phyloP scores from a whole-genome alignment of 1,139 yeast species.

The Pichia sp. region DNA sequence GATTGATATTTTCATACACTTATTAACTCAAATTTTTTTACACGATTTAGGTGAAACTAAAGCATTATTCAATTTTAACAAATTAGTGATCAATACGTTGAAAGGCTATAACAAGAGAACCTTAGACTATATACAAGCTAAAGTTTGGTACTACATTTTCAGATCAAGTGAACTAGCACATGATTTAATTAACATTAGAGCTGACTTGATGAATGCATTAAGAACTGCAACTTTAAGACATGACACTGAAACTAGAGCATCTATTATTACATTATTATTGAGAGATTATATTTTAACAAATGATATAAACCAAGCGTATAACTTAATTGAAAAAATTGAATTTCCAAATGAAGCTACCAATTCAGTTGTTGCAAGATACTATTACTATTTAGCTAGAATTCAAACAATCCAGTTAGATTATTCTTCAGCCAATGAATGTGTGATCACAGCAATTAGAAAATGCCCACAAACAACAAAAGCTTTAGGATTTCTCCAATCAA shows the following conservation, averaged over 20 bases:
- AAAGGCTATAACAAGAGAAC: conserved; percentile 71
- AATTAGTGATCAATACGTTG: conserved; percentile 48
- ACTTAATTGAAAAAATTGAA: conserved; percentile 80
- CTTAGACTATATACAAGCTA: conserved; percentile 80
- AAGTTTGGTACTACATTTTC: conserved; percentile 86
- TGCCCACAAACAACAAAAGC: conserved; percentile 92
- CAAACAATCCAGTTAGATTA: conserved; percentile 91
- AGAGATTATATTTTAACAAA: conserved; percentile 74
- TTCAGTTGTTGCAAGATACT: conserved; percentile 86
- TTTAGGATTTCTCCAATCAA: conserved; percentile 81
- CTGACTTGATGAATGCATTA: conserved; percentile 63
- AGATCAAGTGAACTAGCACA: conserved; percentile 67
- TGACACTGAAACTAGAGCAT: conserved; percentile 86
- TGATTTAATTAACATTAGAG: conserved; percentile 57
- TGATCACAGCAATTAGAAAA: conserved; percentile 88
- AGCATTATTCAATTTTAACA: conserved; percentile 48
- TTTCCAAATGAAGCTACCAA: conserved; percentile 85
- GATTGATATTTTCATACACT: conserved; percentile 71
- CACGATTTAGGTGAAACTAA: conserved; percentile 53
- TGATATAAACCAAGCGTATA: conserved; percentile 82
- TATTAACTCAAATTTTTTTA: conserved; percentile 69
- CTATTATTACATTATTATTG: conserved; percentile 73
- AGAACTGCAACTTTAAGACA: conserved; percentile 90
- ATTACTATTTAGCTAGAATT: conserved; percentile 82
- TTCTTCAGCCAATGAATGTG: conserved; percentile 82